Percentiles rank a stretch among this genome's conserved stretches.
phyloP scores from a whole-genome alignment of 768 basidiomycete genomes.

The Melanogaster broomeanus region DNA sequence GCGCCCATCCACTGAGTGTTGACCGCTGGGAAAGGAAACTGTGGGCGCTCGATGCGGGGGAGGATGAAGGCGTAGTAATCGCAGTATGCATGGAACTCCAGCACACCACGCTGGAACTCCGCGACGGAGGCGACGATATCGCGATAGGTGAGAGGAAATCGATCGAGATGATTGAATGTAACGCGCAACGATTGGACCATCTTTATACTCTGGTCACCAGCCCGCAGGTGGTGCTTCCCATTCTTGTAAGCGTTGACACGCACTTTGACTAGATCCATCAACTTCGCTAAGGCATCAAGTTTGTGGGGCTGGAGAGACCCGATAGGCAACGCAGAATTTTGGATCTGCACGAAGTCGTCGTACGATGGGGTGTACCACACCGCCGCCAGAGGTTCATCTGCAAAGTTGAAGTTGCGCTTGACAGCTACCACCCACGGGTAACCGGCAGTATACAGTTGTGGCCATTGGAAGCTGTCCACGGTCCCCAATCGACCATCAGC shows the following conservation, averaged over 20 bases:
- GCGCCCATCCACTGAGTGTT: background rate
- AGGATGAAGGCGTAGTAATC: background rate
- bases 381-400: background rate
- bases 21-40: background rate
- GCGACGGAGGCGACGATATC: background rate
- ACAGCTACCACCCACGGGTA: background rate
- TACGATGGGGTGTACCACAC: constrained; percentile 1
- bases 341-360: background rate
- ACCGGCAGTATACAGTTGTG: background rate
- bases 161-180: too few relatives aligned
- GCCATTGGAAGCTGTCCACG: constrained; percentile 3
- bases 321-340: background rate
- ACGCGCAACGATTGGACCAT: too few relatives aligned
- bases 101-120: background rate
- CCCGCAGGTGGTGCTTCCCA: too few relatives aligned
- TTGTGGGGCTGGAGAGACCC: background rate
- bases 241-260: too few relatives aligned
- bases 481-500: background rate
- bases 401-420: background rate
- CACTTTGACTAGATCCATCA: background rate
- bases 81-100: background rate
- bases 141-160: background rate
- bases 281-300: background rate
- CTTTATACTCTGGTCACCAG: too few relatives aligned
- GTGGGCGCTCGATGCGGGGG: background rate